Evolutionary conservation across 768 basidiomycete species (phyloP).

Genomic region (Hericium erinaceus): DNA sequence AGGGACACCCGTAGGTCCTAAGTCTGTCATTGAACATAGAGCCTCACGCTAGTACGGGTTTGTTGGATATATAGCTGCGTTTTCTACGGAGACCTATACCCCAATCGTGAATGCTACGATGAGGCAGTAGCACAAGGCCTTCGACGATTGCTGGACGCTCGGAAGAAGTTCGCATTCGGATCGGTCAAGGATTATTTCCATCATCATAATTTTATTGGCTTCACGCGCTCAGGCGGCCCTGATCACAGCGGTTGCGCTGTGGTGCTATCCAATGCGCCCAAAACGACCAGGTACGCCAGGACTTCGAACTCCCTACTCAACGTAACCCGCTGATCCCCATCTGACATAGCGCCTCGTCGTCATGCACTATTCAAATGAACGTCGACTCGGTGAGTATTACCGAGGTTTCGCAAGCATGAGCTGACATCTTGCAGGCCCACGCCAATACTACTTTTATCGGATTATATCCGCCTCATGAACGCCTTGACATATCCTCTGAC

Average conservation of each 20-base stretch:
- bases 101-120: constrained; percentile 58
- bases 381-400: constrained; percentile 44
- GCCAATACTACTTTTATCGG: constrained; percentile 33
- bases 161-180: constrained; percentile 64
- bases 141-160: constrained; percentile 44
- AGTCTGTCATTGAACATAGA: too few relatives aligned
- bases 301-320: background rate
- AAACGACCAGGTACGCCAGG: constrained; percentile 3
- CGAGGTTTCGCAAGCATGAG: constrained; percentile 4
- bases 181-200: constrained; percentile 48
- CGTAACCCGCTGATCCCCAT: background rate
- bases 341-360: background rate
- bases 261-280: constrained; percentile 48
- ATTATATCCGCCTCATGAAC: constrained; percentile 37
- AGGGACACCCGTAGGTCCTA: constrained; percentile 62
- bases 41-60: too few relatives aligned
- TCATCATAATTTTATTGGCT: constrained; percentile 61
- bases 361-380: constrained; percentile 46
- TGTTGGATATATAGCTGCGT: constrained; percentile 47
- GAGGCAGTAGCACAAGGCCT: constrained; percentile 42
- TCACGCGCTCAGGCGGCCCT: constrained; percentile 55
- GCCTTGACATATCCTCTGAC: constrained; percentile 35
- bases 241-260: constrained; percentile 58
- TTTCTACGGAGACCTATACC: constrained; percentile 82
- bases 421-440: constrained; percentile 18